Evolutionary conservation across 495 filamentous ascomycete species (phyloP), one percentile per base, ranked within the genome.

Genomic region (Xylaria flabelliformis): DNA sequence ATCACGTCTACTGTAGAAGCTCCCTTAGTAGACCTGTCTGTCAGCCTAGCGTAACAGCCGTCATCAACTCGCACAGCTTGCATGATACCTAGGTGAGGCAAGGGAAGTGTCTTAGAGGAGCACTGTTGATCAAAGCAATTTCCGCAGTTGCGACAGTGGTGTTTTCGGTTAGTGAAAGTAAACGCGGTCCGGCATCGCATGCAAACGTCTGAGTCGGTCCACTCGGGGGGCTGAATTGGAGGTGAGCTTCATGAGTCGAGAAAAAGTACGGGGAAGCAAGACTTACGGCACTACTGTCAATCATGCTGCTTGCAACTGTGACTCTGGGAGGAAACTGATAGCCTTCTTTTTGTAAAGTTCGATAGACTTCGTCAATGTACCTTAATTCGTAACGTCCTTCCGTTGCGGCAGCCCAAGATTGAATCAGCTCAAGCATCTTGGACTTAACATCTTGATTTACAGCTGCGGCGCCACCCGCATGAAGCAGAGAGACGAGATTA

Each of bases 181-280:
- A 99, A 99, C 7, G 94, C 80, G 29, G 95, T 97, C 70, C 96
- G 90, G 76, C 96, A 99, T 79, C 96, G 90, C 96, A 99, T 98
- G 77, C 96, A 99, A 32, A 99, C 96, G 75, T 99, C 96, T 1
- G 95, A 97, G 81, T 99, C 97, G 41, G 91, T 91, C 96, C 96
- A 99, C 80, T 98, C 96, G 4, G 96, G 96, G 4, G 96, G 96
- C 95, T 97, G 74, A 62, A 34, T 24, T 64, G n/a, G 72, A 46
- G 73, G 70, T 70, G 51, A 76, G 77, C 72, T 68, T 70, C 29
- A 6, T 59, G 7, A 34, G 9, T 51, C 19, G 51, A 10, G 26
- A 50, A 73, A 62, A 55, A n/a, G 65, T 50, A 19, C 41, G 55
- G 44, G 51, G 36, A 29, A 26, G 39, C 64, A 9, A 19, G 39